phyloP scores from a whole-genome alignment of 306 rosid species.

The Quercus dentata region DNA sequence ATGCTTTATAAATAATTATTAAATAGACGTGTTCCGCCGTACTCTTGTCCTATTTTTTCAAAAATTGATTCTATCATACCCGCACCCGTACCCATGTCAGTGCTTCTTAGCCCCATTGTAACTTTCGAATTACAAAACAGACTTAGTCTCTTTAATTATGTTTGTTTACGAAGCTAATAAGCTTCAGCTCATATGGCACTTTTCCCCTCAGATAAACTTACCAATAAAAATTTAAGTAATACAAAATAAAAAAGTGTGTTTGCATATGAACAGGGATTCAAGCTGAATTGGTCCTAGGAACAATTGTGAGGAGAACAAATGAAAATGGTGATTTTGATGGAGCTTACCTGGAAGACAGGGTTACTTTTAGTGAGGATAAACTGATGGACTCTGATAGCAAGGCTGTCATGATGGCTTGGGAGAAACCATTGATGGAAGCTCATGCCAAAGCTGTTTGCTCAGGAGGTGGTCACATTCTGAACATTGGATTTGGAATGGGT shows the following conservation, averaged over 20 bases:
- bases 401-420: conserved; percentile 99
- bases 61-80: too few relatives aligned
- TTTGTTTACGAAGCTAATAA: neutral
- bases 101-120: too few relatives aligned
- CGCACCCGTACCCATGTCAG: too few relatives aligned
- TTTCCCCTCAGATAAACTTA: neutral
- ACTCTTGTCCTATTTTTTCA: too few relatives aligned
- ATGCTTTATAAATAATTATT: too few relatives aligned
- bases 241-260: neutral
- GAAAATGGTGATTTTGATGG: conserved; percentile 28
- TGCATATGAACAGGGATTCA: conserved; percentile 56
- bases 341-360: conserved; percentile 78
- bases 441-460: conserved; percentile 94
- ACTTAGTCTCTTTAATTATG: too few relatives aligned
- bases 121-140: too few relatives aligned
- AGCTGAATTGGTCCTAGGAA: conserved; percentile 77
- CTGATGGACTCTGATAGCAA: conserved; percentile 78
- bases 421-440: conserved; percentile 96
- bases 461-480: conserved; percentile 74
- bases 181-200: neutral
- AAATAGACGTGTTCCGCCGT: too few relatives aligned
- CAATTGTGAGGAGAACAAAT: conserved; percentile 65
- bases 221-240: neutral
- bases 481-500: conserved; percentile 94
- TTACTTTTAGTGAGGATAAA: conserved; percentile 80